Evolutionary conservation across 108 stramenopile genomes (phyloP).

Genomic region (Mediolabrus comicus): DNA sequence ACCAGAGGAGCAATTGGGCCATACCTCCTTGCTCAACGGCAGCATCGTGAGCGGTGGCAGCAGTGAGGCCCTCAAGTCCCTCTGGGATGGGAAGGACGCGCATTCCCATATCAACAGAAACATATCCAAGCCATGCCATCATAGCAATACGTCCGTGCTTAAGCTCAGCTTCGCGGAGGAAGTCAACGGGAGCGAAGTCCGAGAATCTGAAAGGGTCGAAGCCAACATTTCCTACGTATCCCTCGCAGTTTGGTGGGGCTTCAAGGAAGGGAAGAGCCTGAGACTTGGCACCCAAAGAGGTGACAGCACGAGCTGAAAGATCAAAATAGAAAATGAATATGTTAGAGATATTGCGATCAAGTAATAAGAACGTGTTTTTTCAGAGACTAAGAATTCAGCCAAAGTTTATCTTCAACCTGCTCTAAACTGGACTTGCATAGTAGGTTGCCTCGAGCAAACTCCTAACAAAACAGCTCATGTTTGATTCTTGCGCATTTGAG

Average conservation of each 20-base stretch:
- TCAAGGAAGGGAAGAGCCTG: slow-evolving; percentile 92
- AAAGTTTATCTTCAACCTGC: too few relatives aligned
- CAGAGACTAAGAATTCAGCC: background rate
- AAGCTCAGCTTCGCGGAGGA: slow-evolving; percentile 91
- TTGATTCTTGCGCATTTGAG: too few relatives aligned
- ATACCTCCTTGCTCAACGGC: slow-evolving; percentile 82
- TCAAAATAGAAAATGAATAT: background rate
- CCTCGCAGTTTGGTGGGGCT: slow-evolving; percentile 87
- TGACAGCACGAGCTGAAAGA: slow-evolving; percentile 13
- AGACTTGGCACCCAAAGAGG: slow-evolving; percentile 42
- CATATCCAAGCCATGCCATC: slow-evolving; percentile 91
- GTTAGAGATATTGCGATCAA: background rate
- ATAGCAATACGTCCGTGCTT: slow-evolving; percentile 97
- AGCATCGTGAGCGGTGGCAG: slow-evolving; percentile 80
- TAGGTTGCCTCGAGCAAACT: too few relatives aligned
- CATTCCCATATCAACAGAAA: slow-evolving; percentile 82
- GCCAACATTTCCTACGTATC: slow-evolving; percentile 87
- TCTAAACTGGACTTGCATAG: too few relatives aligned
- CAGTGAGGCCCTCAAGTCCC: slow-evolving; percentile 68
- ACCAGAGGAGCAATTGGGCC: slow-evolving; percentile 80
- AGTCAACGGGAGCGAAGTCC: slow-evolving; percentile 87
- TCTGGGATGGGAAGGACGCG: slow-evolving; percentile 77
- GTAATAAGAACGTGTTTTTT: background rate
- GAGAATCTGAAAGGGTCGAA: slow-evolving; percentile 95
- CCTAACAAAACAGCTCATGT: too few relatives aligned